Percentiles rank a stretch among this genome's conserved stretches.
These are phyloP conservation scores for Cordyceps pruinosa DNA, from an alignment of 2,329 filamentous ascomycete genomes.

Conservation along the genomic window DNA sequence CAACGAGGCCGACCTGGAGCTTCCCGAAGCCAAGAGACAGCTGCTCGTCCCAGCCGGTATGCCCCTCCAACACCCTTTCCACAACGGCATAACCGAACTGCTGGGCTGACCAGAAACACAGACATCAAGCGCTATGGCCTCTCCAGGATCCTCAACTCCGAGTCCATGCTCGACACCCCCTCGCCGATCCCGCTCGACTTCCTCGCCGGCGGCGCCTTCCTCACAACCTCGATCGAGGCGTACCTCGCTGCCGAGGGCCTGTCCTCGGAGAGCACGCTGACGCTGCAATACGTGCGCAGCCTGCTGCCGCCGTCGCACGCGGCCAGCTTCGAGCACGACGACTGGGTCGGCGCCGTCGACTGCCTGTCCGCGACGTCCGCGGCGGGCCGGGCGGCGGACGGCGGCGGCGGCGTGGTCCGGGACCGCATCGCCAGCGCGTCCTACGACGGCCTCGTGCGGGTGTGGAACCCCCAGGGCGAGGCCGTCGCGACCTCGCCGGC, in stretches of 20 bases:
- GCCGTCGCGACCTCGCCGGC: slow-evolving; percentile 69
- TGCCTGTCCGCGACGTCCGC: slow-evolving; percentile 63
- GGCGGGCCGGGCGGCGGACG: slow-evolving; percentile 42
- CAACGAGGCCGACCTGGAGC: slow-evolving; percentile 52
- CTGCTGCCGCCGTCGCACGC: slow-evolving; percentile 84
- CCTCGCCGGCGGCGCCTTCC: slow-evolving; percentile 86
- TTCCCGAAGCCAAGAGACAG: slow-evolving; percentile 55
- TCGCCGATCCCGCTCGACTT: slow-evolving; percentile 82
- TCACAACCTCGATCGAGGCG: slow-evolving; percentile 83
- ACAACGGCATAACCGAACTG: background rate
- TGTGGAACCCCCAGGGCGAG: slow-evolving; percentile 88
- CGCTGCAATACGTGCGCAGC: slow-evolving; percentile 88
- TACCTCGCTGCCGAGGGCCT: slow-evolving; percentile 82
- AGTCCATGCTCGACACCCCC: slow-evolving; percentile 60
- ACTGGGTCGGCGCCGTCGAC: slow-evolving; percentile 89
- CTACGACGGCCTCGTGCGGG: slow-evolving; percentile 79
- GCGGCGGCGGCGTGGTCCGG: slow-evolving; percentile 17
- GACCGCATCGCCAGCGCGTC: slow-evolving; percentile 77
- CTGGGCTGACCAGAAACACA: slow-evolving; percentile 20
- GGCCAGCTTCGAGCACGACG: slow-evolving; percentile 91
- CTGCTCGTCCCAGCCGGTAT: slow-evolving; percentile 56
- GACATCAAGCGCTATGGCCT: slow-evolving; percentile 65
- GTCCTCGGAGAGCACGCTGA: slow-evolving; percentile 78
- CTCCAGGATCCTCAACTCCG: slow-evolving; percentile 63
- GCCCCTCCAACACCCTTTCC: background rate